Evolutionary conservation across 352 stramenopile species (phyloP), one percentile per base, ranked within the genome.

Genomic region (Globisporangium lucens): DNA sequence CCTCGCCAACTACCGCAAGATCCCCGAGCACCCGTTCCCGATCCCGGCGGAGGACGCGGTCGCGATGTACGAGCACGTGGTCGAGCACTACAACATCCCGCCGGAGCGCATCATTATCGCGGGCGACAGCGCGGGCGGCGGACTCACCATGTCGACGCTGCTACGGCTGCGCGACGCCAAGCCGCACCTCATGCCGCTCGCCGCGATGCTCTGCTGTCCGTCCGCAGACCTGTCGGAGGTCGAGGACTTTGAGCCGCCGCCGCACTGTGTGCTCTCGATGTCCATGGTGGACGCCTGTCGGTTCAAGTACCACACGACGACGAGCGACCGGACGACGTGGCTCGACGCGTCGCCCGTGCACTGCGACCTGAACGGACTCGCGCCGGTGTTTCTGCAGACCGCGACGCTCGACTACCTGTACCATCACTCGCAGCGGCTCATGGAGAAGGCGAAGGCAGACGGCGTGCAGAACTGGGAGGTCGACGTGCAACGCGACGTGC

Each of bases 1-100:
- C 29, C 43, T 83, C 1, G 78, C 68, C 8, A 89, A 86, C 72
- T 87, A 89, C 62, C 77, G 74, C 27, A 89, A 89, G 60, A 36
- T 65, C 4, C 80, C 80, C 2, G 75, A 87, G 56, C 66, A 70
- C 51, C 65, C 66, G 41, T 87, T 79, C 64, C 78, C 78, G 2
- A 64, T 73, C 0, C 78, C 73, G 22, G 56, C 71, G 20, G 36
- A 85, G 20, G 78, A 87, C 36, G 68, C 66, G 0, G 52, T 87
- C 30, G 33, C 58, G 1, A 72, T 83, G 61, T 85, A 82, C 67
- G 68, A 79, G 41, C 79, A 85, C 56, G 56, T 84, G 7, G 24
- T 85, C 3, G n/a, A 64, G 2, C 46, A 79, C 15, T 61, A 76
- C 41, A 49, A 66, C 0, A 33, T 89, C 13, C 52, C 60, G 4